Evolutionary conservation across 1,284 basidiomycete genomes (phyloP), one percentile per base, ranked within the genome.

Genomic region (Ganoderma leucocontextum): DNA sequence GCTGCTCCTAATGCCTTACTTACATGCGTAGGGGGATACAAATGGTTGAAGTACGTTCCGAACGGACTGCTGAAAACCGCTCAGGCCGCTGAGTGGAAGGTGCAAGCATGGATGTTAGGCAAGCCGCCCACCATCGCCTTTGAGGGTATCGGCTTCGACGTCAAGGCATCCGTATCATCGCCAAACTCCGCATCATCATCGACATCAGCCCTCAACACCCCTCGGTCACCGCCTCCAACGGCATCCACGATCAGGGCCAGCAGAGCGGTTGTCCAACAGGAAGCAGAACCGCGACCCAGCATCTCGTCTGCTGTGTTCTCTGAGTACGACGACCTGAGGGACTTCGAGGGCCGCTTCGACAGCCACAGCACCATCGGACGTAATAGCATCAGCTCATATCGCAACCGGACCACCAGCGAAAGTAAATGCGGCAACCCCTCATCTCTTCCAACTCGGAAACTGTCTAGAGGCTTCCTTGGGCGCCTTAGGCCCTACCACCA

Each of bases 11-110:
- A 35, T 29, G 29, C 36, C 58, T 60, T 39, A 60, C 52, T 41
- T 29, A 59, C 19, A n/a, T 10, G 73, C 61, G 29, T 72, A 91
- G 89, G 87, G 76, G 92, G 93, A 22, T 99, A 98, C 82, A 96
- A 94, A 77, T 98, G 96, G 96, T 85, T 99, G 68, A 97, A 96
- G 78, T 99, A 97, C 78, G 92, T 99, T 0, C 97, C 97, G 0
- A 96, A 95, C 70, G 91, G 94, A 25, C 88, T 99, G 53, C 86
- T 99, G 75, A 96, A 94, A 83, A 97, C 96, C 0, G 97, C 97
- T 0, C 96, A 98, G 77, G 95, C 95, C 4, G 97, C 97, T 0
- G 97, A 99, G 76, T 99, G 96, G 96, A 95, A 93, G 79, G 85
- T 99, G 62, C 95, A 98, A 77, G 93, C 94, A 0, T 99, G 96